Base-by-base conservation (phyloP, 116 monocot species). In the Posidonia oceanica region DNA sequence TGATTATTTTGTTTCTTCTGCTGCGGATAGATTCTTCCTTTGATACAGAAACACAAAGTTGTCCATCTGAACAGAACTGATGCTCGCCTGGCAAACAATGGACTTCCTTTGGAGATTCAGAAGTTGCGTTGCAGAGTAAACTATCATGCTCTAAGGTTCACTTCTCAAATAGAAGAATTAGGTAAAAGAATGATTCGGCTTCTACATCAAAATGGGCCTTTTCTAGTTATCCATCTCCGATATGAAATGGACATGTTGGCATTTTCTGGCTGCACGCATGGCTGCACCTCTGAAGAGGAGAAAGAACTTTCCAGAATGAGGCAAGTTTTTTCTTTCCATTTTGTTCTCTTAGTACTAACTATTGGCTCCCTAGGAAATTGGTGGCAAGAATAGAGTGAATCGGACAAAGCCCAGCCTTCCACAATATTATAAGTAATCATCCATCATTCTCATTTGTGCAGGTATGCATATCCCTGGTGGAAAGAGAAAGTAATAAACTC, bases 391-490 rank as follows among this genome's bases (percentile, higher is more conserved):
- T 58, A 16, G 58, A 18, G 18, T 52, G 14, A 14, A 51, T 36
- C 7, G 3, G 36, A 7, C 39, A 0, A 39, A n/a, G 6, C 22
- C 5, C 23, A 5, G 48, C 22, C 14, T 62, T 55, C n/a, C 42
- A 21, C 20, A 62, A 36, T 15, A 5, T 18, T 58, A 29, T 48
- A 6, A 8, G 48, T 48, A 48, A 48, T 48, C 0, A 48, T 48
- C 48, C 21, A n/a, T 58, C 7, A 7, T 11, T 54, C 55, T 58
- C 5, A 62, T 8, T 68, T 37, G 38, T 39, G 67, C 64, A 94
- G 94, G 70, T 94, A 94, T 87, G 94, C 94, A 54, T 94, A 94
- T 75, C 94, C 94, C 14, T 94, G 94, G 94, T 94, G 94, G 94
- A 94, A 94, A 76, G 94, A 89, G 78, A 94, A 94, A 69, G 71